Percentiles rank a stretch among this genome's conserved stretches.
phyloP scores from a whole-genome alignment of 148 eudicot genomes.

The Gaultheria prostrata region DNA sequence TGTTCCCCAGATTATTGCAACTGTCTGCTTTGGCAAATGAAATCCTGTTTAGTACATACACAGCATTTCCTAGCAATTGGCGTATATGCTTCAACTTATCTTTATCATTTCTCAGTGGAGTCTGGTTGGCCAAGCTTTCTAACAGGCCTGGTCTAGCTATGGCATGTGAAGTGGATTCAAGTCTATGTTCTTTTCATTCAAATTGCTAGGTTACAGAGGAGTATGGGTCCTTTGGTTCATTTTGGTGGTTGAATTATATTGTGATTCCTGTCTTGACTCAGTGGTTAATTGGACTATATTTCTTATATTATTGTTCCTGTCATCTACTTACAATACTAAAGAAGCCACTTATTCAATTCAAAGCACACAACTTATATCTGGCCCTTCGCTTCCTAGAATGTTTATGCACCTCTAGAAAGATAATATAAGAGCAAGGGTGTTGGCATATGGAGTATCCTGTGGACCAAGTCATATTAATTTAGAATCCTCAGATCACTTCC shows the following conservation, averaged over 20 bases:
- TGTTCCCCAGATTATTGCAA: neutral
- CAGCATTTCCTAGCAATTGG: neutral
- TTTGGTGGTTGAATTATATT: neutral
- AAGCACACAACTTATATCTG: slow-evolving; percentile 5
- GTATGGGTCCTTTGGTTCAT: neutral
- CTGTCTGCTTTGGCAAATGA: neutral
- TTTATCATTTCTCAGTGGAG: neutral
- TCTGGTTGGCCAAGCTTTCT: slow-evolving; percentile 1
- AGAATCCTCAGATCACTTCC: neutral
- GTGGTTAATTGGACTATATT: neutral
- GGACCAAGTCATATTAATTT: slow-evolving; percentile 4
- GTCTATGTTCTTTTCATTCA: neutral
- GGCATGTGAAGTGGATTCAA: neutral
- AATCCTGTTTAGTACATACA: neutral
- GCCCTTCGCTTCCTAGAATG: neutral
- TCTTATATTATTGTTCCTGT: neutral
- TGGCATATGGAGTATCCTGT: neutral
- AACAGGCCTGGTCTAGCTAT: neutral
- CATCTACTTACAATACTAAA: neutral
- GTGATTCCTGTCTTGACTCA: neutral
- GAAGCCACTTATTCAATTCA: neutral
- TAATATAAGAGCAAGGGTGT: neutral
- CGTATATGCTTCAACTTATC: neutral
- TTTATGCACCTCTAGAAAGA: neutral
- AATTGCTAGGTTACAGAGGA: neutral